These are phyloP conservation scores for Aspergillus transmontanensis DNA, from an alignment of 2,329 filamentous ascomycete species.

Conservation along the genomic window DNA sequence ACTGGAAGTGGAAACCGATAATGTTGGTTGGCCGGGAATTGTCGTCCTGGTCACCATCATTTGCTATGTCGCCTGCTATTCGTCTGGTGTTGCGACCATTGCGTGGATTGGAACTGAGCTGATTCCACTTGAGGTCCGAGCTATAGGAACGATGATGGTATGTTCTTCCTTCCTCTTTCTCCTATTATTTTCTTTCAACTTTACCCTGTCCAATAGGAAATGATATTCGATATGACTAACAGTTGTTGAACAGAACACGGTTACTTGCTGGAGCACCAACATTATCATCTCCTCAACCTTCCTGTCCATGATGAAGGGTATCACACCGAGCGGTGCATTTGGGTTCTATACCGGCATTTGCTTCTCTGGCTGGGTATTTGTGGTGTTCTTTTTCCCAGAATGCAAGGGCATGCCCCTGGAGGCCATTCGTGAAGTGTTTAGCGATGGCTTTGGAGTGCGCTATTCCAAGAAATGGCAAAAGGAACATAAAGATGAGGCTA, in stretches of 20 bases:
- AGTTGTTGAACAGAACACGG: background rate
- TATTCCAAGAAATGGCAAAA: constrained; percentile 2
- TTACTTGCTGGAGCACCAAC: constrained; percentile 22
- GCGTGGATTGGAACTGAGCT: constrained; percentile 1
- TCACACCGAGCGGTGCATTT: background rate
- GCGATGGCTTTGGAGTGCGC: background rate
- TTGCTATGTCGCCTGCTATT: background rate
- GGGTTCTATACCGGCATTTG: background rate
- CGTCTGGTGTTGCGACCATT: background rate
- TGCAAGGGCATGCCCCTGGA: constrained; percentile 1
- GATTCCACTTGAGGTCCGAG: constrained; percentile 1
- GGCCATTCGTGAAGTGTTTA: background rate
- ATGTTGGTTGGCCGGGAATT: background rate
- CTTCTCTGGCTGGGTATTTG: background rate
- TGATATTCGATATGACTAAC: background rate
- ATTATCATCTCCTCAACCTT: constrained; percentile 18
- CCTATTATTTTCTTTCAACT: no score
- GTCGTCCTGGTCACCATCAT: background rate
- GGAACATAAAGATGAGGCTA: background rate
- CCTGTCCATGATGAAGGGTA: constrained; percentile 9
- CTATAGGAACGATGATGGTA: background rate
- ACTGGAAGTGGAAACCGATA: background rate
- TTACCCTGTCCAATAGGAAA: no score
- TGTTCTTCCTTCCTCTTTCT: background rate
- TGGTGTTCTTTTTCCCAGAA: background rate